Evolutionary conservation across 768 basidiomycete species (phyloP).

Genomic region (Macrolepiota dolichaula): DNA sequence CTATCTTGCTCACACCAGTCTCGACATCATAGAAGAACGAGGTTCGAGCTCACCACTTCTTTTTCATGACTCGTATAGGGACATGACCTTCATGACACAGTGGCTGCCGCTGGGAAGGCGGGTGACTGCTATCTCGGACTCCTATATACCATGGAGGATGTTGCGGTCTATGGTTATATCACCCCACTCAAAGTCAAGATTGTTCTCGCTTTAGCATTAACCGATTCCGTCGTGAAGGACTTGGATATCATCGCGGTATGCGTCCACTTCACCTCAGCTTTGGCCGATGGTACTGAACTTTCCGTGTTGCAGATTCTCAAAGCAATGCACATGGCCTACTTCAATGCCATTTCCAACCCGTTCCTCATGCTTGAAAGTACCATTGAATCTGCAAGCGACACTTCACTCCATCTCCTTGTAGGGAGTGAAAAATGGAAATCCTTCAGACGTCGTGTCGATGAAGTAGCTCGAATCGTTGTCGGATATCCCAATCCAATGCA

Average conservation of each 20-base stretch:
- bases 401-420: conserved; percentile 51
- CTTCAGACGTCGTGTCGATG: conserved; percentile 71
- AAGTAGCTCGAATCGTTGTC: conserved; percentile 62
- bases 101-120: conserved; percentile 52
- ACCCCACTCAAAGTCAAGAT: conserved; percentile 89
- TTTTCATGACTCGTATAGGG: neutral
- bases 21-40: conserved; percentile 91
- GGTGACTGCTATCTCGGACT: conserved; percentile 83
- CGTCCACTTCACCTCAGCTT: conserved; percentile 1
- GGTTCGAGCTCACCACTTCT: conserved; percentile 42
- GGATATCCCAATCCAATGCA: conserved; percentile 27
- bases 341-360: conserved; percentile 79
- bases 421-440: conserved; percentile 67
- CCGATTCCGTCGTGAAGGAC: conserved; percentile 80
- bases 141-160: conserved; percentile 88
- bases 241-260: conserved; percentile 73
- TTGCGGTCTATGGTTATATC: conserved; percentile 89
- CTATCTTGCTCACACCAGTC: conserved; percentile 85
- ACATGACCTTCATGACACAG: conserved; percentile 20
- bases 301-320: conserved; percentile 65
- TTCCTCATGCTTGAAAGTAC: conserved; percentile 68
- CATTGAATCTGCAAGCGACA: conserved; percentile 46
- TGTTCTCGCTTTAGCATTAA: conserved; percentile 72
- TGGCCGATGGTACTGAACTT: neutral
- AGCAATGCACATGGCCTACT: conserved; percentile 86